Evolutionary conservation across 2,329 filamentous ascomycete genomes (phyloP).

Genomic region (Pseudogymnoascus sp.): DNA sequence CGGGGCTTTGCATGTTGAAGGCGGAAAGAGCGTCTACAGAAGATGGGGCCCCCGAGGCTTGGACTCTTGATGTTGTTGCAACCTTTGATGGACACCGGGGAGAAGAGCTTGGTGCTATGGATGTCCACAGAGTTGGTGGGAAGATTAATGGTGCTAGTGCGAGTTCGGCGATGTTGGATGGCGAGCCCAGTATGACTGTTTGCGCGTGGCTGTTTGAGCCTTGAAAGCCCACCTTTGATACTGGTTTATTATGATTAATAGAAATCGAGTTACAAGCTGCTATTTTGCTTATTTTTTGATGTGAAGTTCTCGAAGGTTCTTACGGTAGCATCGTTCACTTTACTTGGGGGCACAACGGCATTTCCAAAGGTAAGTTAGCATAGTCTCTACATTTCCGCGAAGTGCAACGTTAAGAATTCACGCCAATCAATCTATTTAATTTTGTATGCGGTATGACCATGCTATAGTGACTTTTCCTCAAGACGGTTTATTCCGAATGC

Average conservation of each 20-base stretch:
- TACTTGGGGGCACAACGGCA: no score
- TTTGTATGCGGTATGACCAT: no score
- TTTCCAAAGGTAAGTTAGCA: no score
- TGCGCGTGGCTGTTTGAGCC: background rate
- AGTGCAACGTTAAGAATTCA: no score
- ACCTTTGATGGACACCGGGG: background rate
- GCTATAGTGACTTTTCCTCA: no score
- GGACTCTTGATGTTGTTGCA: background rate
- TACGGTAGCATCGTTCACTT: no score
- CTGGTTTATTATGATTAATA: no score
- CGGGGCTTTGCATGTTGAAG: background rate
- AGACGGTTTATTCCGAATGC: background rate
- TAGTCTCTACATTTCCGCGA: no score
- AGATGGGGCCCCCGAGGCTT: background rate
- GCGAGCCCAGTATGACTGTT: background rate
- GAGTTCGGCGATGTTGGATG: background rate
- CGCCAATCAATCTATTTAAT: no score
- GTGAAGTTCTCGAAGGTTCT: no score
- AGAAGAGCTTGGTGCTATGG: background rate
- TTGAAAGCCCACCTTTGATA: background rate
- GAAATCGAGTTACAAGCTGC: no score
- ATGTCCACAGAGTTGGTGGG: background rate
- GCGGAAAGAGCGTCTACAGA: background rate
- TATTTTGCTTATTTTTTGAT: no score
- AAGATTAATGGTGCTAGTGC: background rate